Conservation (phyloP, 2,329 filamentous ascomycete species). For the Fusarium multiceps region DNA sequence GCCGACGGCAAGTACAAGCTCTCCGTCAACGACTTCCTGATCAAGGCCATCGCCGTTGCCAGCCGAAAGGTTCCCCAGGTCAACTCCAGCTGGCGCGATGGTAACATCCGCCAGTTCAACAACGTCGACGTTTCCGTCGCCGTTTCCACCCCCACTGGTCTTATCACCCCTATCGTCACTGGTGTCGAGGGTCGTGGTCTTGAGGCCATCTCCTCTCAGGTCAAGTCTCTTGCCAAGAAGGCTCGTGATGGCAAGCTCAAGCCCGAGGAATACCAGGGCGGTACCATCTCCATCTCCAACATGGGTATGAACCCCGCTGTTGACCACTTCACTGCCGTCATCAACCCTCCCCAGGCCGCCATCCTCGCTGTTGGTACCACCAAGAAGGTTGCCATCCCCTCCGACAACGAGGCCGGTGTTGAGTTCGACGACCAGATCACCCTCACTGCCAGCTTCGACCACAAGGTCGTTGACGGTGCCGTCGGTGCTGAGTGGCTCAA, state of each 20-base stretch:
- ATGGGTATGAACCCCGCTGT: constrained; percentile 99
- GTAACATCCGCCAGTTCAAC: constrained; percentile 92
- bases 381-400: constrained; percentile 92
- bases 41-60: constrained; percentile 92
- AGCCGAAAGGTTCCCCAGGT: constrained; percentile 93
- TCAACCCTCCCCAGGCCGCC: constrained; percentile 97
- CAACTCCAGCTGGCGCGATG: constrained; percentile 95
- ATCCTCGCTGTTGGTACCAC: constrained; percentile 96
- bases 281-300: constrained; percentile 99
- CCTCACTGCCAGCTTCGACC: constrained; percentile 95
- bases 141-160: constrained; percentile 89
- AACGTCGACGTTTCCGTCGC: constrained; percentile 95
- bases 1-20: constrained; percentile 97
- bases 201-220: constrained; percentile 83
- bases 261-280: constrained; percentile 99
- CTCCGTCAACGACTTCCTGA: constrained; percentile 99
- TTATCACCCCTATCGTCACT: constrained; percentile 98
- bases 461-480: constrained; percentile 97
- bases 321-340: constrained; percentile 96
- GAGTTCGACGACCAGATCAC: constrained; percentile 98
- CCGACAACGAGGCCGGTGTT: constrained; percentile 80
- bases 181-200: constrained; percentile 88
- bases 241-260: constrained; percentile 98
- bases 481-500: constrained; percentile 96
- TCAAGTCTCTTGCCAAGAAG: constrained; percentile 98